phyloP scores from a whole-genome alignment of 1,284 basidiomycete species.

The Sutorius eximius region DNA sequence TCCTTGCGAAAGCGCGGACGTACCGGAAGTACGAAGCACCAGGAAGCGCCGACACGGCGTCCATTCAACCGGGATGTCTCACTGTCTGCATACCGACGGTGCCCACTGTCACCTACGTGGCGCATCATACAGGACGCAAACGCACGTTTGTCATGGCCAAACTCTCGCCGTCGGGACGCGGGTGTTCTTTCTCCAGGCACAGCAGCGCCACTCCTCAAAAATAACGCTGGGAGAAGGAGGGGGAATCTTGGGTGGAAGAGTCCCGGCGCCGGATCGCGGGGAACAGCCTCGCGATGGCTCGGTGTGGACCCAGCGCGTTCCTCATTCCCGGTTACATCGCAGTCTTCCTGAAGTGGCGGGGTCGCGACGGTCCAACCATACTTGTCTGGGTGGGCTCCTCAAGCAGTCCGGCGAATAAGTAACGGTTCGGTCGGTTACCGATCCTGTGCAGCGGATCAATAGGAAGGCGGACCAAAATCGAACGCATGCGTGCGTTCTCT shows the following conservation, averaged over 20 bases:
- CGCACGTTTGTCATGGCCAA: not conserved
- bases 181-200: not conserved
- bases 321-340: not conserved
- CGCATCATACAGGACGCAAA: not conserved
- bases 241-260: not conserved
- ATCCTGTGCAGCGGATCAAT: not conserved
- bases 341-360: constrained; percentile 1
- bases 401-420: not conserved
- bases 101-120: not conserved
- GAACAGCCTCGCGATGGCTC: not conserved
- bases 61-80: not conserved
- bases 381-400: not conserved
- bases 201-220: not conserved
- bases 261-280: not conserved
- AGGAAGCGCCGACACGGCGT: not conserved
- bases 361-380: not conserved
- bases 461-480: not conserved
- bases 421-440: constrained; percentile 1
- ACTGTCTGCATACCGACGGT: not conserved
- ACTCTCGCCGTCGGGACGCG: not conserved
- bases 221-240: not conserved
- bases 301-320: too few species aligned
- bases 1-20: not conserved
- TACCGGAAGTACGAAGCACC: not conserved
- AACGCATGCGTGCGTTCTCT: not conserved